Base-by-base conservation (phyloP, 78 protist species). In the Reticulomyxa filosa region DNA sequence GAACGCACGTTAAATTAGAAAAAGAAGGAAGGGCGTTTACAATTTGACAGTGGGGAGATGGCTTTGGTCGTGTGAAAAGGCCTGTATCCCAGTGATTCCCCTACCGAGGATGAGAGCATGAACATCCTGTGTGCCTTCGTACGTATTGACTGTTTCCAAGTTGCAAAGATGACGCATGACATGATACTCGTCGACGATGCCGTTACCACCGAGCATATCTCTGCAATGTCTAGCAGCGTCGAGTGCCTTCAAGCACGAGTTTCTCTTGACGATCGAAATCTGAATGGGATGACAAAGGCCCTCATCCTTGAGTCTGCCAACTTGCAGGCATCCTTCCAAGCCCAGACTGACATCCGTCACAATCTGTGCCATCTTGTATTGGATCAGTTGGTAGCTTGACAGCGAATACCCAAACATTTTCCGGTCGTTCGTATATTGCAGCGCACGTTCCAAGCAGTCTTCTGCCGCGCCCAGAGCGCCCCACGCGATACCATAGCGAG, bases 401-500 rank as follows among this genome's bases (percentile, higher is more conserved):
- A 62, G 50, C 5, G 67, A 52, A n/a, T 20, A 23, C 13, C 67
- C 67, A 37, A 62, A 62, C 50, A 42, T 46, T 30, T 62, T 62
- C 25, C 67, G 38, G 29, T n/a, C 62, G 35, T 34, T 34, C 35
- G 35, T 23, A 22, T 56, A 56, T 25, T 10, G 32, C 46, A 5
- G 62, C 62, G 62, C 29, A 7, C 17, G 10, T 20, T n/a, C 35
- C 6, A 56, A 25, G 29, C 62, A 56, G 32, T 13, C 35, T 37
- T 56, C 62, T 37, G 62, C 62, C 62, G 62, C 62, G 62, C 62
- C 62, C 33, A 56, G 4, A 25, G 62, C 62, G 29, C 55, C 56
- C 69, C 69, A 64, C 3, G 69, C n/a, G 32, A 64, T 64, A 25
- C 69, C 69, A 37, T 39, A 64, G 17, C 69, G 48, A 23, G 69